Evolutionary conservation across 2,329 filamentous ascomycete genomes (phyloP).

Genomic region (Trichoderma sp.): DNA sequence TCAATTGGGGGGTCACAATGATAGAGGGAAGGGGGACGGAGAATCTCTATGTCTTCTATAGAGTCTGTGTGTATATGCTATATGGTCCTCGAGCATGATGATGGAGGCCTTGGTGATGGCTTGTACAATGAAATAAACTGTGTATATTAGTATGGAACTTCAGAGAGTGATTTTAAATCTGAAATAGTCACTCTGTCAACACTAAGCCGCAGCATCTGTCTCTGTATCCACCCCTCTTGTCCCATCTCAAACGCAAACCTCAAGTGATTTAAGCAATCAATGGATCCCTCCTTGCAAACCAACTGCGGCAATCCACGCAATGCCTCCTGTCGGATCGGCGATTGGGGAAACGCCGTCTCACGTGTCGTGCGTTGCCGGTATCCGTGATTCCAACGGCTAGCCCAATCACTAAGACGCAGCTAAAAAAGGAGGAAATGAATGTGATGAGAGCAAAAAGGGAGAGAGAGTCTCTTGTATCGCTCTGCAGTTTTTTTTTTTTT

Average conservation of each 20-base stretch:
- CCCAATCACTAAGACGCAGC: neutral
- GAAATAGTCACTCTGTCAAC: neutral
- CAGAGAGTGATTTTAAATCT: too few relatives aligned
- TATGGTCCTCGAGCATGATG: neutral
- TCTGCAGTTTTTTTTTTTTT: neutral
- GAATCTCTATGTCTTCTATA: neutral
- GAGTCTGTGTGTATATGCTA: neutral
- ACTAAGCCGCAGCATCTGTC: neutral
- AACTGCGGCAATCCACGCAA: neutral
- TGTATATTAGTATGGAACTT: neutral
- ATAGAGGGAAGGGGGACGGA: neutral
- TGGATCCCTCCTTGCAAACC: neutral
- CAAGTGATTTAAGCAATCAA: neutral
- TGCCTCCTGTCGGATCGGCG: constrained; percentile 1
- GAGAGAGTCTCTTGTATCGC: neutral
- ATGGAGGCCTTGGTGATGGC: neutral
- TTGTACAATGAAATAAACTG: neutral
- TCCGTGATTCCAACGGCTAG: neutral
- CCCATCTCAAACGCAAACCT: neutral
- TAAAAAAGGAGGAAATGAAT: neutral
- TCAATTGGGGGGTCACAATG: neutral
- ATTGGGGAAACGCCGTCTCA: neutral
- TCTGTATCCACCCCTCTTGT: neutral
- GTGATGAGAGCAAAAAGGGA: neutral
- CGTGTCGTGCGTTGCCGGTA: neutral